Conservation (phyloP, 768 basidiomycete genomes). For the Amanita polypyramis region DNA sequence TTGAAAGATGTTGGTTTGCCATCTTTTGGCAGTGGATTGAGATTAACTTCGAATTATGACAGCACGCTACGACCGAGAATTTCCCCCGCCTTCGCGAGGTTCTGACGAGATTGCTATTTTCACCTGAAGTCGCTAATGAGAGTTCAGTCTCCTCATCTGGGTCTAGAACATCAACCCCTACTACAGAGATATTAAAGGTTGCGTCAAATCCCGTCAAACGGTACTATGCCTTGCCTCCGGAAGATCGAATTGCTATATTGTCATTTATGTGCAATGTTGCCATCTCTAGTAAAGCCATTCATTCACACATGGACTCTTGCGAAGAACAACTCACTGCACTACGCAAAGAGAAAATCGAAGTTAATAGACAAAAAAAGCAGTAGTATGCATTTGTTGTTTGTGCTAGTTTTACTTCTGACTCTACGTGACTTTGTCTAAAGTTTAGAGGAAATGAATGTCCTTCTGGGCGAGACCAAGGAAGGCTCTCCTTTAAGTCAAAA, state of each 20-base stretch:
- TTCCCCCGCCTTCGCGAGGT: constrained; percentile 68
- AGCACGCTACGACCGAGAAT: constrained; percentile 68
- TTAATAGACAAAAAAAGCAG: constrained; percentile 83
- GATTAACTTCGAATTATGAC: constrained; percentile 5
- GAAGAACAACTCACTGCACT: constrained; percentile 86
- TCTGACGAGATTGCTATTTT: constrained; percentile 64
- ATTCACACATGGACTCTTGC: constrained; percentile 82
- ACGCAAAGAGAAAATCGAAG: constrained; percentile 91
- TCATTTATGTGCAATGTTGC: constrained; percentile 85
- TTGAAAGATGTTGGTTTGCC: constrained; percentile 72
- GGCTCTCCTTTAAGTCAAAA: constrained; percentile 28
- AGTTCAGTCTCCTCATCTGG: constrained; percentile 32
- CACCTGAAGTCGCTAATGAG: constrained; percentile 42
- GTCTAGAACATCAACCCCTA: constrained; percentile 39
- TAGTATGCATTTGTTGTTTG: constrained; percentile 44
- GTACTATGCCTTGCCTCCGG: constrained; percentile 62
- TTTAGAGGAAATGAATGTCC: constrained; percentile 61
- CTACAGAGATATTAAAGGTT: constrained; percentile 26
- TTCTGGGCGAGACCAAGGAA: constrained; percentile 49
- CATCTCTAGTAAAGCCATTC: constrained; percentile 82
- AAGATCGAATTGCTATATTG: constrained; percentile 78
- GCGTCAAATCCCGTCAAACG: constrained; percentile 51
- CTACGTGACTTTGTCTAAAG: constrained; percentile 23
- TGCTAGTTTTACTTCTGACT: neutral
- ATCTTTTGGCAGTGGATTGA: neutral